Evolutionary conservation across 1,139 yeast species (phyloP).

Genomic region (Taphrina pruni): DNA sequence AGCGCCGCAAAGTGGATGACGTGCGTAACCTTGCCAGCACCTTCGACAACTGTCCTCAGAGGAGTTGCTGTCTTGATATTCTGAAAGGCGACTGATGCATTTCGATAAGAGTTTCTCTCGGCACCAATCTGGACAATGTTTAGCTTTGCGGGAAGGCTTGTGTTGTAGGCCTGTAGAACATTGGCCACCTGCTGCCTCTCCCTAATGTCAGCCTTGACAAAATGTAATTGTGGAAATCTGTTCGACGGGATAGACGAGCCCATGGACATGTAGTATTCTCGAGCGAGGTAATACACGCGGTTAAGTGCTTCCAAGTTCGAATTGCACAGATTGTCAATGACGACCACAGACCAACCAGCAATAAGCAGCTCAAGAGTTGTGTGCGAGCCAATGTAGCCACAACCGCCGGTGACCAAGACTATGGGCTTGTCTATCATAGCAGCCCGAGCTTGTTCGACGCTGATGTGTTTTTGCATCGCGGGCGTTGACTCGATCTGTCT

Average conservation of each 20-base stretch:
- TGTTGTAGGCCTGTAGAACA: constrained; percentile 59
- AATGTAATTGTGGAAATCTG: constrained; percentile 52
- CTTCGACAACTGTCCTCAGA: not conserved
- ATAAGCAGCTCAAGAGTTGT: constrained; percentile 70
- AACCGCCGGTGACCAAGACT: constrained; percentile 77
- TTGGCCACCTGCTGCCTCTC: constrained; percentile 58
- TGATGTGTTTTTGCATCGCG: constrained; percentile 2
- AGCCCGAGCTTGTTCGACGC: constrained; percentile 13
- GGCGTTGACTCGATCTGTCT: constrained; percentile 2
- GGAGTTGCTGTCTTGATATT: constrained; percentile 22
- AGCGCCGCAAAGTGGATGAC: constrained; percentile 89
- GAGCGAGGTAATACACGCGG: constrained; percentile 64
- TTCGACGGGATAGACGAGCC: constrained; percentile 1
- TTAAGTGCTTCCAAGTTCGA: constrained; percentile 72
- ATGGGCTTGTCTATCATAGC: constrained; percentile 9
- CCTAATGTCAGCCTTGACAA: constrained; percentile 65
- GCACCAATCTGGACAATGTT: constrained; percentile 8
- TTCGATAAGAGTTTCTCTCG: constrained; percentile 9
- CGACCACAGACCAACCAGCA: constrained; percentile 70
- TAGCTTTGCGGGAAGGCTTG: not conserved
- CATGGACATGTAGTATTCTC: constrained; percentile 49
- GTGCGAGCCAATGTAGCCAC: constrained; percentile 86
- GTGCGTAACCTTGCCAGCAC: constrained; percentile 55
- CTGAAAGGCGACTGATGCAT: constrained; percentile 23
- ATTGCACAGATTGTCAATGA: constrained; percentile 72